Conservation (phyloP, 768 basidiomycete species). For the Phaffia tasmanica region DNA sequence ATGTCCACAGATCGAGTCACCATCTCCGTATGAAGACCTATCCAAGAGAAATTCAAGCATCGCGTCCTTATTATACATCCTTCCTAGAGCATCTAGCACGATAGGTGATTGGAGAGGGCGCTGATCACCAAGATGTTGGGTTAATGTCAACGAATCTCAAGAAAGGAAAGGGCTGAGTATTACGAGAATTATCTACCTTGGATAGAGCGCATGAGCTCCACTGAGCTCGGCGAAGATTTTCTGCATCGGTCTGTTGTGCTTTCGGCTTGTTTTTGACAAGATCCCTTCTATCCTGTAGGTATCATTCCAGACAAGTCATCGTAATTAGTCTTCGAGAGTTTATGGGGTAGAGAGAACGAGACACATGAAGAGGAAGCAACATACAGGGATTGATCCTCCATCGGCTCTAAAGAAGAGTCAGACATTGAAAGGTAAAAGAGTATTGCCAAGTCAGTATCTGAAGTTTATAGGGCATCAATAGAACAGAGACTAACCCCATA, state of each 20-base stretch:
- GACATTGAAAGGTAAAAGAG: neutral
- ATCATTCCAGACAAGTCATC: no score
- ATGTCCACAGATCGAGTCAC: conserved; percentile 82
- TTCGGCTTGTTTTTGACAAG: conserved; percentile 42
- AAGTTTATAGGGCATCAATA: neutral
- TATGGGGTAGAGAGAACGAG: neutral
- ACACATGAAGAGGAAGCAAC: neutral
- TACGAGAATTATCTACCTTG: conserved; percentile 50
- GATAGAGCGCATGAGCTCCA: conserved; percentile 94
- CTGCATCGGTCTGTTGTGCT: conserved; percentile 80
- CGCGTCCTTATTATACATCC: conserved; percentile 92
- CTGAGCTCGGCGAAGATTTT: conserved; percentile 70
- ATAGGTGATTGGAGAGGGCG: conserved; percentile 75
- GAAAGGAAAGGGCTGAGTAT: neutral
- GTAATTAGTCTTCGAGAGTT: neutral
- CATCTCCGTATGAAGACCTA: conserved; percentile 73
- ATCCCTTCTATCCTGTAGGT: conserved; percentile 35
- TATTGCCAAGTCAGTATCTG: neutral
- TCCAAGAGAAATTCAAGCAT: conserved; percentile 83
- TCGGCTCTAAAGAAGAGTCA: conserved; percentile 25
- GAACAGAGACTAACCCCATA: conserved; percentile 18
- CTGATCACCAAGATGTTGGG: conserved; percentile 39
- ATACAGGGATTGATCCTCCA: conserved; percentile 38
- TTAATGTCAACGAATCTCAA: neutral
- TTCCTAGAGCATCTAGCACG: conserved; percentile 82